These are phyloP conservation scores for Clathrospora elynae DNA, from an alignment of 2,329 filamentous ascomycete species.

Conservation along the genomic window DNA sequence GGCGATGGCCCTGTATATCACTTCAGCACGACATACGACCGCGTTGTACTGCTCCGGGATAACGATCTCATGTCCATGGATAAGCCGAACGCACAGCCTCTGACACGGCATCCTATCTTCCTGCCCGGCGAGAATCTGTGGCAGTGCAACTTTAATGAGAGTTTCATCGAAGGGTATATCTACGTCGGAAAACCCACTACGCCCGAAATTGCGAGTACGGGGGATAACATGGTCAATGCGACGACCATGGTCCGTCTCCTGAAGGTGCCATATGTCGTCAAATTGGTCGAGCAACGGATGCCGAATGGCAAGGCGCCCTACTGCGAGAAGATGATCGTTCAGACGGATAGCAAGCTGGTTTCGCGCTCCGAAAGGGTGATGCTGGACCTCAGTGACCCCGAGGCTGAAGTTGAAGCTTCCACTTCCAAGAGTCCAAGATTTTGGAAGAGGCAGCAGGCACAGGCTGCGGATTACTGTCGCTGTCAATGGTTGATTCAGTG, in stretches of 20 bases:
- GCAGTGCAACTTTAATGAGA: constrained; percentile 38
- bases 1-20: constrained; percentile 19
- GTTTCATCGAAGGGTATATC: constrained; percentile 32
- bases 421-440: constrained; percentile 5
- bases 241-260: constrained; percentile 1
- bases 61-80: constrained; percentile 15
- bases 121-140: constrained; percentile 26
- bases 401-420: constrained; percentile 1
- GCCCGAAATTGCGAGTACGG: neutral
- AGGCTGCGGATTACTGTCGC: constrained; percentile 14
- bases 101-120: constrained; percentile 11
- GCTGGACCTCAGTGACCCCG: constrained; percentile 12
- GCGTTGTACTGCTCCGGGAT: constrained; percentile 27
- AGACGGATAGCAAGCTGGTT: constrained; percentile 3
- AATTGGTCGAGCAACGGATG: constrained; percentile 30
- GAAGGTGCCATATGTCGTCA: constrained; percentile 30
- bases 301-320: constrained; percentile 24
- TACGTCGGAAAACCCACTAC: constrained; percentile 15
- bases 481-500: constrained; percentile 31
- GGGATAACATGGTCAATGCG: neutral
- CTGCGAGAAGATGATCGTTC: constrained; percentile 25
- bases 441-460: constrained; percentile 2
- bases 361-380: constrained; percentile 3
- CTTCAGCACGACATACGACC: constrained; percentile 33
- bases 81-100: neutral